These are phyloP conservation scores for Coprinellus micaceus DNA, from an alignment of 768 basidiomycete genomes.

Conservation along the genomic window DNA sequence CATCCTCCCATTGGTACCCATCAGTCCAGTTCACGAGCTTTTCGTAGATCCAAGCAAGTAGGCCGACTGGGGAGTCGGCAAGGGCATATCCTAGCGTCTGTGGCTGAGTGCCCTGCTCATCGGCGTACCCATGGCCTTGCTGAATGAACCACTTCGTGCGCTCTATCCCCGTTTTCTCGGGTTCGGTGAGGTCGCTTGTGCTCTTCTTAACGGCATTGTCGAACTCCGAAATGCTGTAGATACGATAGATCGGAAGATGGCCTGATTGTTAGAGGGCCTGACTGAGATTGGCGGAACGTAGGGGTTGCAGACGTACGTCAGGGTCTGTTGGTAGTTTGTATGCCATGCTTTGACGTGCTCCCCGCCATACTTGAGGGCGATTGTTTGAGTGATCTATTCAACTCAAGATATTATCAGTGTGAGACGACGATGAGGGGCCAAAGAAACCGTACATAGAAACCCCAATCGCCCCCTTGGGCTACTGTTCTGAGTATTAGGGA, in stretches of 20 bases:
- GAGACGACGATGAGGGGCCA: constrained; percentile 14
- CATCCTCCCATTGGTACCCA: constrained; percentile 51
- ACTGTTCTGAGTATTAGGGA: constrained; percentile 20
- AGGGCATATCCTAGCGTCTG: constrained; percentile 56
- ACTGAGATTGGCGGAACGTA: too few species aligned
- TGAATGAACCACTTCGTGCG: constrained; percentile 25
- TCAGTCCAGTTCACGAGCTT: constrained; percentile 49
- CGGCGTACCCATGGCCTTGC: constrained; percentile 35
- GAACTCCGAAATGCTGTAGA: too few species aligned
- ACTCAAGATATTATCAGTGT: too few species aligned
- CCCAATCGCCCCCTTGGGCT: constrained; percentile 51
- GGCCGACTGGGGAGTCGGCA: constrained; percentile 54
- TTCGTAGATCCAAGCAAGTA: constrained; percentile 54
- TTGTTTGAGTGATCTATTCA: constrained; percentile 23
- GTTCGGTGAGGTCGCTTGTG: constrained; percentile 14
- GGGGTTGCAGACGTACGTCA: constrained; percentile 30
- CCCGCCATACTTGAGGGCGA: constrained; percentile 25
- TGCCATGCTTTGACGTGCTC: constrained; percentile 50
- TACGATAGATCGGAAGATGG: too few species aligned
- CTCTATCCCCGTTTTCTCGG: constrained; percentile 33
- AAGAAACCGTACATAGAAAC: constrained; percentile 29
- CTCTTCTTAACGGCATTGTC: too few species aligned
- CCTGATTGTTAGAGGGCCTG: too few species aligned
- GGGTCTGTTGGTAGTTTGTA: constrained; percentile 41
- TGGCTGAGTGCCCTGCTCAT: constrained; percentile 42